Conservation (phyloP, 257 asterid species). For the Forsythia viridissima region DNA sequence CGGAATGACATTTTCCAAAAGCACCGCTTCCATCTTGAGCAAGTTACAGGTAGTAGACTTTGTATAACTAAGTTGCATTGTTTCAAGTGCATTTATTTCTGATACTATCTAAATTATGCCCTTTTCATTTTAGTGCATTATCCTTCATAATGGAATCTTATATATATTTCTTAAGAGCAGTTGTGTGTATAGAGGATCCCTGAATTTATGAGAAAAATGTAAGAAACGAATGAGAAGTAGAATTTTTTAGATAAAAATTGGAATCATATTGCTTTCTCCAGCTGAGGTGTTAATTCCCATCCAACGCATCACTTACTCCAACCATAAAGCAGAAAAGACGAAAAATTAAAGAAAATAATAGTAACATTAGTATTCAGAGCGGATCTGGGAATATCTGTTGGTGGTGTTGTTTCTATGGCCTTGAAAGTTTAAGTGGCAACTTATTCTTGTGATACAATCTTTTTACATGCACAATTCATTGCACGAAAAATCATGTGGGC, state of each 20-base stretch:
- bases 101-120: constrained; percentile 1
- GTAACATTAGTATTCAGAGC: background rate
- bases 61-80: constrained; percentile 5
- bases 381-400: background rate
- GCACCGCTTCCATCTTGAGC: constrained; percentile 76
- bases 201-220: constrained; percentile 11
- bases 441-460: background rate
- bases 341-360: background rate
- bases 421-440: background rate
- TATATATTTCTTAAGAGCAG: background rate
- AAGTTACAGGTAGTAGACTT: constrained; percentile 66
- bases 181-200: background rate
- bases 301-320: background rate
- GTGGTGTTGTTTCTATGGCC: background rate
- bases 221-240: background rate
- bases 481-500: background rate
- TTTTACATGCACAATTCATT: background rate
- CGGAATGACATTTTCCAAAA: constrained; percentile 74
- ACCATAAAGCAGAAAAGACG: background rate
- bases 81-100: constrained; percentile 11
- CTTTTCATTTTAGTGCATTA: background rate
- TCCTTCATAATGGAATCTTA: constrained; percentile 1
- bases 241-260: constrained; percentile 5
- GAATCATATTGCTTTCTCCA: background rate
- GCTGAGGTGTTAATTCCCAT: constrained; percentile 9